These are phyloP conservation scores for Eucalyptus shirleyi DNA, from an alignment of 345 rosid species.

Conservation along the genomic window DNA sequence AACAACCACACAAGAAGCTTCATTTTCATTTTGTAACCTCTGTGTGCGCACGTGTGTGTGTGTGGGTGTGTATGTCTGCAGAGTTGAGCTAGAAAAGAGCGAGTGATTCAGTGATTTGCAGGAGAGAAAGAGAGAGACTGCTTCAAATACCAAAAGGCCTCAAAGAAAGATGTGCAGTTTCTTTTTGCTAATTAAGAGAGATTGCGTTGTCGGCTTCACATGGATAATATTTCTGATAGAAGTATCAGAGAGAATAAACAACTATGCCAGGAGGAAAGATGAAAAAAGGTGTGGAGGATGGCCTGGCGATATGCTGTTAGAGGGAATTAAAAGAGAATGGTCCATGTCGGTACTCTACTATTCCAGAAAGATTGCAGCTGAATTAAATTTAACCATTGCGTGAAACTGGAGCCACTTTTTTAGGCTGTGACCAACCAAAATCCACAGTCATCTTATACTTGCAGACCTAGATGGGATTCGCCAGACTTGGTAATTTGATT, in stretches of 20 bases:
- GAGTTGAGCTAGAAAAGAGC: neutral
- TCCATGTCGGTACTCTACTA: neutral
- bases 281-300: neutral
- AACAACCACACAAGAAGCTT: constrained; percentile 1
- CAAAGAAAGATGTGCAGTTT: neutral
- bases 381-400: neutral
- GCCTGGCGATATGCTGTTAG: neutral
- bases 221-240: neutral
- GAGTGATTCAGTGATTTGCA: neutral
- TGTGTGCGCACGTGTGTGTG: neutral
- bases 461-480: neutral
- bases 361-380: neutral
- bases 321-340: neutral
- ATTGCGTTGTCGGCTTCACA: neutral
- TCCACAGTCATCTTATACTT: neutral
- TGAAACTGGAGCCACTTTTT: neutral
- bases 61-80: neutral
- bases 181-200: neutral
- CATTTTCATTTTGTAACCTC: neutral
- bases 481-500: neutral
- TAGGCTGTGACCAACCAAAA: neutral
- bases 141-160: neutral
- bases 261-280: neutral
- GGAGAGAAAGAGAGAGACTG: neutral
- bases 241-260: neutral